These are phyloP conservation scores for Acaromyces ingoldii DNA, from an alignment of 1,284 basidiomycete species.

Conservation along the genomic window DNA sequence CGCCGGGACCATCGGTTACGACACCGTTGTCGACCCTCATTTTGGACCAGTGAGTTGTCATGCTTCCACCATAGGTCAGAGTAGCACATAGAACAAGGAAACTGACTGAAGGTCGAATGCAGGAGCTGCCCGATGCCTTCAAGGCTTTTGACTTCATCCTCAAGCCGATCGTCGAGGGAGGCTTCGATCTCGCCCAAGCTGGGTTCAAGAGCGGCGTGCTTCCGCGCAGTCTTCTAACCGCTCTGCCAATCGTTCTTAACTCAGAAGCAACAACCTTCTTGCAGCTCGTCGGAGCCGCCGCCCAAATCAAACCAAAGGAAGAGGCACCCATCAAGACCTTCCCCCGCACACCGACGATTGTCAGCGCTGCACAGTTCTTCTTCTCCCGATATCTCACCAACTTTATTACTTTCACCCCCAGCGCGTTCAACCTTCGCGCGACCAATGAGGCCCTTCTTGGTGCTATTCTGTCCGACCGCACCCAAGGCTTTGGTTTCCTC, in stretches of 20 bases:
- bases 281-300: neutral
- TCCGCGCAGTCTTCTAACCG: constrained; percentile 6
- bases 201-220: neutral
- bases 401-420: neutral
- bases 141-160: constrained; percentile 1
- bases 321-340: neutral
- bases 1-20: constrained; percentile 7
- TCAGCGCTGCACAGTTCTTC: neutral
- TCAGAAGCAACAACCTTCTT: neutral
- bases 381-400: neutral
- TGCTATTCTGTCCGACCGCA: neutral
- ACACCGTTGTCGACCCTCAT: neutral
- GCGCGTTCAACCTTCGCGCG: constrained; percentile 1
- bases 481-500: neutral
- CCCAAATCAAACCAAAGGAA: neutral
- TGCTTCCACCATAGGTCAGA: too few relatives aligned
- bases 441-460: constrained; percentile 2
- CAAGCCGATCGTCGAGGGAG: neutral
- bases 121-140: neutral
- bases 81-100: too few relatives aligned
- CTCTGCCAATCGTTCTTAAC: constrained; percentile 8
- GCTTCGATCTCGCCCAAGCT: neutral
- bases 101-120: too few relatives aligned
- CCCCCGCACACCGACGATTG: neutral
- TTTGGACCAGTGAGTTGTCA: too few relatives aligned